Base-by-base conservation (phyloP, 768 basidiomycete genomes). In the Boletus pseudopeckii region DNA sequence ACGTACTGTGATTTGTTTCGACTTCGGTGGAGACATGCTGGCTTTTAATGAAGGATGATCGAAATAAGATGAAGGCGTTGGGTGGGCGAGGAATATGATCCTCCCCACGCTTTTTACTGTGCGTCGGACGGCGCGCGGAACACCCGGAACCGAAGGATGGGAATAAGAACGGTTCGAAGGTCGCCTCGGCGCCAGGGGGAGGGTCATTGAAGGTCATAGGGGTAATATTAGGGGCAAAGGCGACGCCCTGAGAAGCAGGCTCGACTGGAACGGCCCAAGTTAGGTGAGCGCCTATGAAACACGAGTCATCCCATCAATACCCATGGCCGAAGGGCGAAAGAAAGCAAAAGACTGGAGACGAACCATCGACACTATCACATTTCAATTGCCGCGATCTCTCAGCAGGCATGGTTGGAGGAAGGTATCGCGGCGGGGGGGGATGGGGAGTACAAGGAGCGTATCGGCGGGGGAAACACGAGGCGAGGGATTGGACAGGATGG, bases 31-130 rank as follows among this genome's bases (percentile, higher is more conserved):
- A 83, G 58, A 91, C 87, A 60, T 86, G 86, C 61, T 88, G 84
- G 60, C 75, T 79, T 72, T 87, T 88, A 69, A 90, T 88, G 71
- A 90, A 90, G 0, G 85, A 84, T 0, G 87, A 88, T 56, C 89
- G 85, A 77, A 91, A 92, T 63, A 92, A 80, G 65, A 91, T 92
- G 73, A 92, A 92, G 24, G 89, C 90, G 63, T 92, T 91, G 2
- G 89, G 87, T 2, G 89, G 89, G 40, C 89, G 86, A 17, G 89
- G 89, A 57, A 92, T 88, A 66, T 90, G 86, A 58, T 86, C 80
- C 26, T 83, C 81, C 14, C 82, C 80, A 65, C 85, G 86, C 72
- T 87, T 86, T 75, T 82, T 86, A 44, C 78, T 74, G 61, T 88
- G 87, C 0, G 78, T 77, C 7, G 75, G 68, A 38, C 77, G 77